Base-by-base conservation (phyloP, 495 filamentous ascomycete genomes). In the Lentithecium fluviatile region DNA sequence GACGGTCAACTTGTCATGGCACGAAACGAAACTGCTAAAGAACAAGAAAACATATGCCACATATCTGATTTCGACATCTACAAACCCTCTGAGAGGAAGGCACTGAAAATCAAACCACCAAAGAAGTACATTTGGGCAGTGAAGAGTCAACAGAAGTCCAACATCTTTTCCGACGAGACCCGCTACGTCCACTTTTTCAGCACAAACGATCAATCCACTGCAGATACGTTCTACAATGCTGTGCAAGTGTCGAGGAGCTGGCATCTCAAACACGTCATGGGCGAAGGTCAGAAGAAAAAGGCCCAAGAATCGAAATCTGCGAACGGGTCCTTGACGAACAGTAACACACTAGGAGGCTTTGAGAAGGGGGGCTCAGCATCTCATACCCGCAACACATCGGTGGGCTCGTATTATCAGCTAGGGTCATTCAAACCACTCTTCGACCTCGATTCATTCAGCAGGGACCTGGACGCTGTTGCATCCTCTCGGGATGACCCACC, bases 41-140 rank as follows among this genome's bases (percentile, higher is more conserved):
- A 95, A 49, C 69, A 75, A 10, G 72, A 78, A 0, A 87, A 83
- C 60, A 77, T 94, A 29, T 97, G 95, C 69, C 89, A 95, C 71
- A 73, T 98, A 13, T 90, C 91, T 10, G 94, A 97, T 71, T 98
- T 93, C 66, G 94, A 98, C 65, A 88, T 96, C 40, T 96, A 96
- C 73, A 82, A 79, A 7, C 87, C 89, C 10, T 86, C 82, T 2
- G 78, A 84, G 38, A 80, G 82, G 13, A 82, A 88, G 59, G 19
- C 64, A 23, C 8, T 58, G 10, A 73, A 71, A 56, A 68, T 77
- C 52, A 74, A 70, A 47, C 74, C 82, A 6, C 81, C 87, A 24
- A 83, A 84, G 23, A 83, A 87, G 67, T 77, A 85, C 54, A 96
- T 90, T 72, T 92, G 87, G 68, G 92, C 90, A 2, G 80, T 98